Evolutionary conservation across 2,329 filamentous ascomycete genomes (phyloP).

Genomic region (Endoconidiophora polonica): DNA sequence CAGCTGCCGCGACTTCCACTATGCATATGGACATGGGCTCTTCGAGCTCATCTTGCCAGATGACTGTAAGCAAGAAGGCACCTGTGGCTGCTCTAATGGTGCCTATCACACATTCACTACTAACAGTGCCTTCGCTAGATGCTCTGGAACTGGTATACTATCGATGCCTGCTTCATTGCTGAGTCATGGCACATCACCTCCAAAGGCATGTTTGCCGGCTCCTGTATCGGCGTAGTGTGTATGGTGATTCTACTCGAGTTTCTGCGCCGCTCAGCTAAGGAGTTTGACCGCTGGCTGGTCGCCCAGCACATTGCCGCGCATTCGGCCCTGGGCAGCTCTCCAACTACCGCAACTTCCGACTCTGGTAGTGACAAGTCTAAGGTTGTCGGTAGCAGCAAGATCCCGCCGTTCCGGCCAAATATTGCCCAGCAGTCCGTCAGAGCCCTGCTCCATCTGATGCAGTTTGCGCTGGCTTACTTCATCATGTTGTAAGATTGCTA

Average conservation of each 20-base stretch:
- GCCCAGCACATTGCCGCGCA: constrained; percentile 25
- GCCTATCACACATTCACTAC: constrained; percentile 10
- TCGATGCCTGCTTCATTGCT: constrained; percentile 58
- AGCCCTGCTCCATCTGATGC: constrained; percentile 49
- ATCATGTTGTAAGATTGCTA: constrained; percentile 44
- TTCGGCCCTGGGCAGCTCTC: constrained; percentile 11
- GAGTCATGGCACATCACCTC: constrained; percentile 53
- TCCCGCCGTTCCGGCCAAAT: constrained; percentile 36
- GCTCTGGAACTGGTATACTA: constrained; percentile 65
- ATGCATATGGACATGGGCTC: constrained; percentile 13
- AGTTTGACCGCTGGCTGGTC: constrained; percentile 54
- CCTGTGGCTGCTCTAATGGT: no score
- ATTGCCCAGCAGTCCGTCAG: constrained; percentile 49
- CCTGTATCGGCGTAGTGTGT: constrained; percentile 62
- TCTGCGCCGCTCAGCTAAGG: constrained; percentile 51
- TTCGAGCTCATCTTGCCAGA: constrained; percentile 11
- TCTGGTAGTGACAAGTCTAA: constrained; percentile 9
- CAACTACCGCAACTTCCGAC: constrained; percentile 13
- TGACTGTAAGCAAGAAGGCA: not conserved
- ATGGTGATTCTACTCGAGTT: constrained; percentile 58
- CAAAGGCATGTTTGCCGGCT: constrained; percentile 57
- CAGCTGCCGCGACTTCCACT: constrained; percentile 12
- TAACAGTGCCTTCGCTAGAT: constrained; percentile 33
- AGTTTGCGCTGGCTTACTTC: constrained; percentile 63
- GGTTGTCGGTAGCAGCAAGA: constrained; percentile 5